These are phyloP conservation scores for Scedosporium aurantiacum DNA, from an alignment of 2,329 filamentous ascomycete genomes.

Conservation along the genomic window DNA sequence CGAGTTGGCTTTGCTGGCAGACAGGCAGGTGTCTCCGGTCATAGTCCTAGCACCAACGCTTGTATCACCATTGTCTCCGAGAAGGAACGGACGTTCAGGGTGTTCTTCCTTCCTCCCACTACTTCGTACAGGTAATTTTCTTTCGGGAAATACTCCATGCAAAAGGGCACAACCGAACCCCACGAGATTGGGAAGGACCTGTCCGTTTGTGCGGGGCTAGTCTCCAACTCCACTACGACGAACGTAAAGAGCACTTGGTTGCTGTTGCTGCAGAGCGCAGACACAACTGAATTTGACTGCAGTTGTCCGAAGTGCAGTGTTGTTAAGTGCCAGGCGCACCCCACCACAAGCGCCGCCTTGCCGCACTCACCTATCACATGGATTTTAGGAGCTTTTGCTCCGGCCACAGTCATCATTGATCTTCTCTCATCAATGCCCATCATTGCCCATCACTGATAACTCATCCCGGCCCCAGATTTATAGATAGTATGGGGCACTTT, in stretches of 20 bases:
- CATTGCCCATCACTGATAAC: conserved; percentile 7
- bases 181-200: neutral
- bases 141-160: neutral
- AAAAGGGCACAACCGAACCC: neutral
- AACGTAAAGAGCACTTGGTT: too few species aligned
- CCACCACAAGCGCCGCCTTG: conserved; percentile 8
- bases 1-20: too few species aligned
- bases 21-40: too few species aligned
- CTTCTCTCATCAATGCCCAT: conserved; percentile 1
- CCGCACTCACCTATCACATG: conserved; percentile 18
- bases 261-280: too few species aligned
- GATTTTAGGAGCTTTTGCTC: conserved; percentile 24
- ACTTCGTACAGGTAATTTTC: neutral
- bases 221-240: too few species aligned
- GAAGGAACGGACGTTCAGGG: neutral
- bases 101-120: neutral
- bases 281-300: neutral
- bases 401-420: conserved; percentile 17
- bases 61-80: neutral
- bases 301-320: neutral
- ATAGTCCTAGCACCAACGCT: too few species aligned
- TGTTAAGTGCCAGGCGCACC: neutral
- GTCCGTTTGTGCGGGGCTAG: neutral
- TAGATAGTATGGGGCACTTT: conserved; percentile 10
- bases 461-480: conserved; percentile 16